Evolutionary conservation across 495 filamentous ascomycete genomes (phyloP).

Genomic region (Ramalina intermedia): DNA sequence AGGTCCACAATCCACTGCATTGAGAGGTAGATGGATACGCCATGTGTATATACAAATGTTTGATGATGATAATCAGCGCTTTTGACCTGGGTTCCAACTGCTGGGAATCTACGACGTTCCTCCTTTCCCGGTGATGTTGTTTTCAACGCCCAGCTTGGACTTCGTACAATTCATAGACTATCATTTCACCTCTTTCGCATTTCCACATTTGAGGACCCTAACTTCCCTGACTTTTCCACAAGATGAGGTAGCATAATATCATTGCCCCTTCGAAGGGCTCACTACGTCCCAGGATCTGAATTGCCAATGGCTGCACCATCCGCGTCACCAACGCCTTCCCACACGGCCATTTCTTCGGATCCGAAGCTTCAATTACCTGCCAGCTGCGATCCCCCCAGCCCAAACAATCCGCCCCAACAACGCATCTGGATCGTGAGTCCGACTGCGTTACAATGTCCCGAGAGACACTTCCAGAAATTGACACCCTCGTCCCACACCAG

Average conservation of each 20-base stretch:
- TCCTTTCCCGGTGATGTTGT: too few species aligned
- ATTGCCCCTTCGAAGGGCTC: neutral
- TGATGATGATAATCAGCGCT: neutral
- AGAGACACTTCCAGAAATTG: neutral
- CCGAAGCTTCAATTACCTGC: slow-evolving; percentile 47
- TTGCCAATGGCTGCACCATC: neutral
- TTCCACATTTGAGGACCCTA: too few species aligned
- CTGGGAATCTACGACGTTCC: too few species aligned
- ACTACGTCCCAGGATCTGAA: too few species aligned
- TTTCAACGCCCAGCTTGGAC: too few species aligned
- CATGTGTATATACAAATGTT: neutral
- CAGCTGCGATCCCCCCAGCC: slow-evolving; percentile 67
- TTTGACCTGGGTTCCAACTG: too few species aligned
- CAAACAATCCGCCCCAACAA: slow-evolving; percentile 54
- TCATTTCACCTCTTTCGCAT: neutral
- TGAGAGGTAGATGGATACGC: neutral
- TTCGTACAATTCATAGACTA: neutral
- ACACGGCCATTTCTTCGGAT: slow-evolving; percentile 7
- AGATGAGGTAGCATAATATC: neutral
- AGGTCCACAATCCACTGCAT: neutral
- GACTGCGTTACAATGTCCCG: neutral
- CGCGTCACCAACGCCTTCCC: neutral
- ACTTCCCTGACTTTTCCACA: neutral
- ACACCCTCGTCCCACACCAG: slow-evolving; percentile 22
- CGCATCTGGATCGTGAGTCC: slow-evolving; percentile 66